phyloP scores from a whole-genome alignment of 2,329 filamentous ascomycete genomes.

The Beauveria brongniartii region DNA sequence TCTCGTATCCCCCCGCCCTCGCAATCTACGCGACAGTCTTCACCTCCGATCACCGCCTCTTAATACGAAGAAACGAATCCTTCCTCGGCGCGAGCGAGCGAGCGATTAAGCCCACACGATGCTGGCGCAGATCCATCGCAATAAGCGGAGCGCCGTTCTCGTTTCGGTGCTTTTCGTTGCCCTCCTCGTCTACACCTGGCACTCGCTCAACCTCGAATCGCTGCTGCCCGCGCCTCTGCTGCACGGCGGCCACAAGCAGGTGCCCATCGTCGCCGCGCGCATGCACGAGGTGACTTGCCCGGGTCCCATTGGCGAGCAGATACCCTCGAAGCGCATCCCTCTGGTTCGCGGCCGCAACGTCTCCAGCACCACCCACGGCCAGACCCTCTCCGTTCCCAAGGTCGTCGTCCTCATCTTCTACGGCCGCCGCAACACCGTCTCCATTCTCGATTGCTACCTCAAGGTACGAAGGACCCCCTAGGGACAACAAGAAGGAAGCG shows the following conservation, averaged over 20 bases:
- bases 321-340: constrained; percentile 3
- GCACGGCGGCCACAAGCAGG: not conserved
- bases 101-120: not conserved
- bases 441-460: constrained; percentile 39
- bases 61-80: too few relatives aligned
- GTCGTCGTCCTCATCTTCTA: constrained; percentile 40
- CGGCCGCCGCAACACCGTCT: constrained; percentile 34
- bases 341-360: constrained; percentile 9
- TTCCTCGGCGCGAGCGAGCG: too few relatives aligned
- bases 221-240: constrained; percentile 8
- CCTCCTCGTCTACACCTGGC: constrained; percentile 8
- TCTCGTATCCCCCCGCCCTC: not conserved
- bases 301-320: not conserved
- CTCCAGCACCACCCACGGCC: constrained; percentile 2
- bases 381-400: constrained; percentile 17
- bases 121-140: constrained; percentile 1
- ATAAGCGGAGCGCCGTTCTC: constrained; percentile 3
- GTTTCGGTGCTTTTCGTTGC: constrained; percentile 4
- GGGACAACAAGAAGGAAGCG: not conserved
- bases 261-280: not conserved
- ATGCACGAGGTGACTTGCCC: constrained; percentile 9
- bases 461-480: constrained; percentile 20
- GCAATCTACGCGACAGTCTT: not conserved
- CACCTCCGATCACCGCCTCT: too few relatives aligned
- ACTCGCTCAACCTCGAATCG: constrained; percentile 8